Evolutionary conservation across 805 yeast genomes (phyloP).

Genomic region (Metschnikowia vanudenii): DNA sequence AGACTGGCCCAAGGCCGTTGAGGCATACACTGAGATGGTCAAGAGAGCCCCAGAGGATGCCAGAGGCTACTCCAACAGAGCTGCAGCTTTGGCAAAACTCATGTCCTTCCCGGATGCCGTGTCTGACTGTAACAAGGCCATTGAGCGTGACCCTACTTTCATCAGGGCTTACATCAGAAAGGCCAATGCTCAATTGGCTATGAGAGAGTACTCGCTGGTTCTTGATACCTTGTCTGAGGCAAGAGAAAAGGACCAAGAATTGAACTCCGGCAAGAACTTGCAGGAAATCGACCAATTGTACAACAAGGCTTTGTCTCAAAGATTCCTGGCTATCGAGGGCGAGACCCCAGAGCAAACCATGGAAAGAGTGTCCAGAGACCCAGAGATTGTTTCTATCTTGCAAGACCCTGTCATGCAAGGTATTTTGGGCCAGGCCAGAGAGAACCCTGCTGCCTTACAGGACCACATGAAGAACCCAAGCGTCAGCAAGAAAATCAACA

Average conservation of each 20-base stretch:
- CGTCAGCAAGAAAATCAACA: constrained; percentile 80
- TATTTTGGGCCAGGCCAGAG: constrained; percentile 89
- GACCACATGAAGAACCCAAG: constrained; percentile 98
- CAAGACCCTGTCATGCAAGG: constrained; percentile 97
- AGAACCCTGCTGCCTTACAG: constrained; percentile 93
- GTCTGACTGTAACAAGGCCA: constrained; percentile 86
- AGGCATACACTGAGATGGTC: constrained; percentile 91
- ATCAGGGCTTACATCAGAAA: constrained; percentile 95
- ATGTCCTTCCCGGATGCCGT: constrained; percentile 98
- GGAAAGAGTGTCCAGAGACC: constrained; percentile 87
- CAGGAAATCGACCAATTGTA: constrained; percentile 81
- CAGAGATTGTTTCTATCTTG: constrained; percentile 86
- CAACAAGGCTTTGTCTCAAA: constrained; percentile 70
- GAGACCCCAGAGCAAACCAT: constrained; percentile 94
- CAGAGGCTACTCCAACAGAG: constrained; percentile 96
- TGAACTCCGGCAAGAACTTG: constrained; percentile 53
- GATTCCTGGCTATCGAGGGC: constrained; percentile 80
- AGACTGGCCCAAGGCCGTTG: constrained; percentile 96
- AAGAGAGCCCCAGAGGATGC: constrained; percentile 97
- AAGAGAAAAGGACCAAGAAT: constrained; percentile 66
- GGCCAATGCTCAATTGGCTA: constrained; percentile 90
- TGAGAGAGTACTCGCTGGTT: constrained; percentile 80
- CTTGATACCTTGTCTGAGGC: constrained; percentile 80
- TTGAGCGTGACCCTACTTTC: constrained; percentile 82
- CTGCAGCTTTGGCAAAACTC: constrained; percentile 92